Base-by-base conservation (phyloP, 495 filamentous ascomycete species). In the Xylaria sp. region DNA sequence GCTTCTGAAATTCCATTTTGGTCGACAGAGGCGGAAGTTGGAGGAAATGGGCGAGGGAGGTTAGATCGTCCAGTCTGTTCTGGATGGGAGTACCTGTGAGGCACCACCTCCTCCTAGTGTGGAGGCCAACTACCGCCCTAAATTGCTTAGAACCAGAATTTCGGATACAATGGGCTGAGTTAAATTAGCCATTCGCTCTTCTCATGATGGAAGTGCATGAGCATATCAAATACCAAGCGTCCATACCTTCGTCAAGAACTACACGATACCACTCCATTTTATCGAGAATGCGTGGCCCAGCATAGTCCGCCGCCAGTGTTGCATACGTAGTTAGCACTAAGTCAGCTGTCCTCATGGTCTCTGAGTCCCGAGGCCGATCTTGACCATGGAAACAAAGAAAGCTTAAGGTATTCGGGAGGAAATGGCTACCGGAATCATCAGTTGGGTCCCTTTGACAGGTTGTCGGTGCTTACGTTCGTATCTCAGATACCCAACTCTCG, bases 81-180 rank as follows among this genome's bases (percentile, higher is more conserved):
- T 93, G 90, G 29, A 92, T 89, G 0, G 92, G 90, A 0, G 91
- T 93, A 31, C 93, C 92, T 3, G 93, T 95, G 2, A 95, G 91
- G 6, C 93, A 92, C 93, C 93, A 95, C 35, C 92, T 87, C 26
- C 92, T 86, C 64, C 90, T 82, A 12, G 90, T 87, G 26, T 87
- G 79, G 15, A 95, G 81, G 50, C 82, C 80, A 68, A 90, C 88
- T 15, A 91, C 88, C 12, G 90, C 90, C 69, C 89, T 87, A 0
- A 89, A 91, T 72, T 92, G 89, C 53, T 84, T 82, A 3, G 92
- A 91, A 40, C 80, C 84, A 67, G 90, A 88, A 68, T 93, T 91
- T 7, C 93, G 89, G 72, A 95, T 95, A 67, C 86, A 88, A 81
- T 95, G 93, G 5, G 62, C 62, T 66, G 6, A 3, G 91, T 93